A percentile compares a stretch with the other conserved stretches of the same genome.
phyloP scores from a whole-genome alignment of 805 yeast species.

The Nakazawaea sp. region DNA sequence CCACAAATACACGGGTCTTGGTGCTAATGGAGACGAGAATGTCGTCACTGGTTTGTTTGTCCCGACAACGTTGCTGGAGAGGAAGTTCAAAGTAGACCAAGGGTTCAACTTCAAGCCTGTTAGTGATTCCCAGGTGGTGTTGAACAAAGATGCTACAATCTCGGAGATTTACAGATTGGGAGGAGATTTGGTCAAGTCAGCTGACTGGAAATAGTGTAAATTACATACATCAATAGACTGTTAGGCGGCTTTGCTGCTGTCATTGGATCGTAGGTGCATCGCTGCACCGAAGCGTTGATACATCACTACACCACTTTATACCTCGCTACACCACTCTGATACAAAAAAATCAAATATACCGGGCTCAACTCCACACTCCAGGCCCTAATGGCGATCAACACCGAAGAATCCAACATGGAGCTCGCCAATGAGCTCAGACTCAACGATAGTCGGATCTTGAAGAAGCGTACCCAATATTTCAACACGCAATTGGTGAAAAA shows the following conservation, averaged over 20 bases:
- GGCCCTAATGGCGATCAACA: too few species aligned
- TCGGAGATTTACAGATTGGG: constrained; percentile 66
- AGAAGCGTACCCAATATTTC: constrained; percentile 35
- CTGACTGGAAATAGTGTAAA: constrained; percentile 6
- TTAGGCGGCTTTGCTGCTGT: too few species aligned
- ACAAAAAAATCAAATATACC: too few species aligned
- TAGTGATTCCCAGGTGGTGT: constrained; percentile 31
- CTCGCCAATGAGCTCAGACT: constrained; percentile 32
- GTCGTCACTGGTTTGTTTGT: constrained; percentile 78
- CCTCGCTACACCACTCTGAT: too few species aligned
- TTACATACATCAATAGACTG: too few species aligned
- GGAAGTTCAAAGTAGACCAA: constrained; percentile 72
- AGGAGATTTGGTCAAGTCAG: constrained; percentile 48
- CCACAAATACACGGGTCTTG: constrained; percentile 44
- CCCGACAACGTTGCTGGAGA: constrained; percentile 49
- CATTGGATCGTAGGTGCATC: too few species aligned
- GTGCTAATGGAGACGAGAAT: constrained; percentile 37
- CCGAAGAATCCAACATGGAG: constrained; percentile 22
- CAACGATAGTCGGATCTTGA: constrained; percentile 33
- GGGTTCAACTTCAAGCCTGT: constrained; percentile 71
- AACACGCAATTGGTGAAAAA: constrained; percentile 27
- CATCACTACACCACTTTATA: too few species aligned
- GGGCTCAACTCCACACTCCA: too few species aligned
- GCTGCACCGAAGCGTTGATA: too few species aligned
- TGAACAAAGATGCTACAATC: constrained; percentile 69